Base-by-base conservation (phyloP, 2,329 filamentous ascomycete species). In the Sphaerostilbella broomeana region DNA sequence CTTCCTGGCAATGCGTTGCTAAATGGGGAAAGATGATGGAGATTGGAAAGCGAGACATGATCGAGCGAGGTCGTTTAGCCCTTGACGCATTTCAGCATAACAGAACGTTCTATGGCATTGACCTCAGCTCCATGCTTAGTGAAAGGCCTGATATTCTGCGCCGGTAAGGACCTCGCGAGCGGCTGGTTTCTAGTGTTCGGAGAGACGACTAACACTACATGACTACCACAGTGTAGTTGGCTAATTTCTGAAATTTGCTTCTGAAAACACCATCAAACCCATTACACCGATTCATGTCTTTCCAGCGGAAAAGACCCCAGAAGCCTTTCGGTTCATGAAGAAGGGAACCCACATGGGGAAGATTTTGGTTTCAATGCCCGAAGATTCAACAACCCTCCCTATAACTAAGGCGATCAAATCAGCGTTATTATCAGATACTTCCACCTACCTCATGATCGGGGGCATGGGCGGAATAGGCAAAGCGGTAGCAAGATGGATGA, bases 1-100 rank as follows among this genome's bases (percentile, higher is more conserved):
- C 61, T 3, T 60, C 63, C 0, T 73, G 64, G 65, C 44, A 59
- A 1, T 70, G 65, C 31, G 52, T 74, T 3, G 66, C 69, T 1
- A 49, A 57, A 4, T 67, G 63, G 32, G 69, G 67, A 0, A 57
- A 50, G 3, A 63, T 74, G 52, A 41, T 72, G 0, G 68, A 73
- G 37, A 62, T 72, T 13, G 66, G 65, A 6, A 65, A 65, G 45
- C 51, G 59, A 5, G 65, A 71, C 31, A 52, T 70, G 2, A 47
- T 60, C 1, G 59, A 60, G 1, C 59, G 63, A 16, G 62, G 58
- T 2, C 49, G 56, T 5, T 55, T 75, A 4, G 60, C 62, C 2
- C 69, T 75, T 67, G 46, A 58, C 1, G 54, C 58, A 0, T 75
- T 77, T 27, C 51, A 60, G 4, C 45, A 44, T 1, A 62, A 60